A percentile compares a stretch with the other conserved stretches of the same genome.
Evolutionary conservation across 1,284 basidiomycete species (phyloP).

Genomic region (Cutaneotrichosporon daszewskae): DNA sequence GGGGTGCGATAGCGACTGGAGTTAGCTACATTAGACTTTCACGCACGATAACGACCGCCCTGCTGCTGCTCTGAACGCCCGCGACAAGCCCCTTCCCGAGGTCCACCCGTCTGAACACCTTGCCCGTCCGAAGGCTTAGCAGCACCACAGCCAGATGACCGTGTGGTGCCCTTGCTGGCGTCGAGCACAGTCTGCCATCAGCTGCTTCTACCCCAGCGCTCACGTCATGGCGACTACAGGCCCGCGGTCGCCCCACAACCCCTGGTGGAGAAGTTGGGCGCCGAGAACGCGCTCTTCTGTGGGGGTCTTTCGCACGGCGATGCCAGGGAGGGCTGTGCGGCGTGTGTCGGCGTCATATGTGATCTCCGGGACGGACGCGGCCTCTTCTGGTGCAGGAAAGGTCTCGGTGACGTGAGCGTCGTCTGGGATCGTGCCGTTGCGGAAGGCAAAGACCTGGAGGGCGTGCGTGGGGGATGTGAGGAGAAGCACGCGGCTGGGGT

Average conservation of each 20-base stretch:
- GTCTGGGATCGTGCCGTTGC: slow-evolving; percentile 21
- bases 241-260: slow-evolving; percentile 8
- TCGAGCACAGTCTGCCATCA: slow-evolving; percentile 2
- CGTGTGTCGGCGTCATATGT: slow-evolving; percentile 16
- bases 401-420: slow-evolving; percentile 31
- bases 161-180: background rate
- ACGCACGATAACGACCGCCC: slow-evolving; percentile 32
- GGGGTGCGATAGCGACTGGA: slow-evolving; percentile 27
- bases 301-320: background rate
- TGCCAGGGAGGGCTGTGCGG: slow-evolving; percentile 1
- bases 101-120: slow-evolving; percentile 25
- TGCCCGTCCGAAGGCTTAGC: slow-evolving; percentile 23
- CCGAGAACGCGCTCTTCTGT: slow-evolving; percentile 8
- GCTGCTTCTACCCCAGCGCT: slow-evolving; percentile 4
- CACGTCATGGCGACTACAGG: slow-evolving; percentile 23
- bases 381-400: slow-evolving; percentile 32
- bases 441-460: slow-evolving; percentile 32
- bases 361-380: slow-evolving; percentile 26
- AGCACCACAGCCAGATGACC: slow-evolving; percentile 23
- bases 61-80: slow-evolving; percentile 12
- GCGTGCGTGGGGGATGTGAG: slow-evolving; percentile 20
- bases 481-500: slow-evolving; percentile 25
- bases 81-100: slow-evolving; percentile 26
- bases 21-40: background rate
- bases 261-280: slow-evolving; percentile 9